phyloP scores from a whole-genome alignment of 192 early-diverging fungal species.

The Mycoemilia scoparia region DNA sequence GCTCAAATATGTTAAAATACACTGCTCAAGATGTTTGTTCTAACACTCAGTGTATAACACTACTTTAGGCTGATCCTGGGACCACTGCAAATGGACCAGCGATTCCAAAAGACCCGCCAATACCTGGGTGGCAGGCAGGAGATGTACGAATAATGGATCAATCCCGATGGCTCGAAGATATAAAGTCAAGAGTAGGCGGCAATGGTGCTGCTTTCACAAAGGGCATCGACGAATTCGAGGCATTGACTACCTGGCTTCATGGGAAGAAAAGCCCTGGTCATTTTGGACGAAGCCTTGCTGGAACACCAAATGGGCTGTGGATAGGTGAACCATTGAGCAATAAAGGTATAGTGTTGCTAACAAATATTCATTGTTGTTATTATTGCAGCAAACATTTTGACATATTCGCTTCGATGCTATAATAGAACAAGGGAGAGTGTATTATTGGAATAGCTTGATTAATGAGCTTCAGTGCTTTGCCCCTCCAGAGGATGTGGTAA shows the following conservation, averaged over 20 bases:
- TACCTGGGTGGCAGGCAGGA: constrained; percentile 27
- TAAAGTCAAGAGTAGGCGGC: background rate
- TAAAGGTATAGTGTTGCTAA: no score
- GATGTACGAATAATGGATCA: constrained; percentile 25
- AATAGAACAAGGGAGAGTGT: no score
- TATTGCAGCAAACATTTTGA: no score
- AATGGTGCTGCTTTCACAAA: background rate
- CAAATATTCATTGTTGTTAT: no score
- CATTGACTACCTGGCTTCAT: constrained; percentile 12
- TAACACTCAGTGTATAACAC: constrained; percentile 22
- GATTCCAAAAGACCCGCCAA: constrained; percentile 5
- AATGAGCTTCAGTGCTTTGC: no score
- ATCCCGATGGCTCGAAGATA: constrained; percentile 3
- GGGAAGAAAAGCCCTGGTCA: constrained; percentile 25
- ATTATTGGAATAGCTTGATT: no score
- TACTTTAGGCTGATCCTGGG: background rate
- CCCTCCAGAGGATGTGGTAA: no score
- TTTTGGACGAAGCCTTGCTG: constrained; percentile 22
- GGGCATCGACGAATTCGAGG: constrained; percentile 1
- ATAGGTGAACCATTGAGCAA: constrained; percentile 28
- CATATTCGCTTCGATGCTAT: no score
- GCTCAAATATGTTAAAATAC: no score
- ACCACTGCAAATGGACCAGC: background rate
- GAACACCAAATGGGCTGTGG: constrained; percentile 12
- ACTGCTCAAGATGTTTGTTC: constrained; percentile 16